Evolutionary conservation across 164 flowering plant genomes (phyloP).

Genomic region (Vitis rupestris): DNA sequence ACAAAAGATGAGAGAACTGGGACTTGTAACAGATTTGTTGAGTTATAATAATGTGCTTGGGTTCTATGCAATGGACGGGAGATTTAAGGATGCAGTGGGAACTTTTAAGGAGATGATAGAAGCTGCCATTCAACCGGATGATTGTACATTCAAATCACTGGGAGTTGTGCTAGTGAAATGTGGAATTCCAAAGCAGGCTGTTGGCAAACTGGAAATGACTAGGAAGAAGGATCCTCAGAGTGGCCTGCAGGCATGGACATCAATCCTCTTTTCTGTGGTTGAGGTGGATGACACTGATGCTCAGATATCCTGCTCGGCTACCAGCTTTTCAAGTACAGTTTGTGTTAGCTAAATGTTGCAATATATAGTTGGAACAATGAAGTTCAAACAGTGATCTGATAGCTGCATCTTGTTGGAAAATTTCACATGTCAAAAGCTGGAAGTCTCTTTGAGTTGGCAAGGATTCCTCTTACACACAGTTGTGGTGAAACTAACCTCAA

Average conservation of each 20-base stretch:
- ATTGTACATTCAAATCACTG: constrained; percentile 75
- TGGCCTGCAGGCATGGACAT: constrained; percentile 62
- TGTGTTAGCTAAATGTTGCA: background rate
- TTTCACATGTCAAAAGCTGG: too few relatives aligned
- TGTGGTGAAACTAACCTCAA: too few relatives aligned
- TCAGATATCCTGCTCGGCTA: constrained; percentile 1
- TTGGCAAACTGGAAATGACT: constrained; percentile 51
- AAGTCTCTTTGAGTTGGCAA: too few relatives aligned
- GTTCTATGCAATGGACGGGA: constrained; percentile 65
- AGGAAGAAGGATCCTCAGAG: constrained; percentile 48
- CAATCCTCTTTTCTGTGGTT: constrained; percentile 48
- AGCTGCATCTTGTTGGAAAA: too few relatives aligned
- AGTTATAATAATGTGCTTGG: constrained; percentile 77
- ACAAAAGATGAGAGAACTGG: constrained; percentile 60
- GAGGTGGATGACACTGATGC: constrained; percentile 18
- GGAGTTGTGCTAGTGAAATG: constrained; percentile 54
- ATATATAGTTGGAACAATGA: background rate
- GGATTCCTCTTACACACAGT: too few relatives aligned
- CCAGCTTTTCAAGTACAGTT: background rate
- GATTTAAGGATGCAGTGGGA: constrained; percentile 57
- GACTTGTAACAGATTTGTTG: constrained; percentile 56
- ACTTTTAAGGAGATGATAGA: constrained; percentile 67
- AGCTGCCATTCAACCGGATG: constrained; percentile 63
- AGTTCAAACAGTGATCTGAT: background rate
- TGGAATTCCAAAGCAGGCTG: constrained; percentile 66